Percentiles rank a stretch among this genome's conserved stretches.
Conservation (phyloP, 2,329 filamentous ascomycete genomes). For the Stemphylium beticola region DNA sequence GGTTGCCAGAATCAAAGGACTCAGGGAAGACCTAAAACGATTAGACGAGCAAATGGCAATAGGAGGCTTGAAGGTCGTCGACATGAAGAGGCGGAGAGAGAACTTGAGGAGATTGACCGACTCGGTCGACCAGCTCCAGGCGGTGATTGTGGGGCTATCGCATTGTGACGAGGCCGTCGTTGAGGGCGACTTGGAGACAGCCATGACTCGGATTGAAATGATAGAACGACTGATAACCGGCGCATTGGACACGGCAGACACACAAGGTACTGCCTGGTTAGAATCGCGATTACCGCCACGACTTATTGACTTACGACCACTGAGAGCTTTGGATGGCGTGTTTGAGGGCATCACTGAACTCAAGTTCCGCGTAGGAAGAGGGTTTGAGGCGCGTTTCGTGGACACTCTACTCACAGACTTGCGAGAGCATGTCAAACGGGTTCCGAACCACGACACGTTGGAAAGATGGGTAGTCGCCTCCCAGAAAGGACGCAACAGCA, state of each 20-base stretch:
- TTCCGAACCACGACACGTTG: slow-evolving; percentile 75
- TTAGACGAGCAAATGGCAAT: slow-evolving; percentile 88
- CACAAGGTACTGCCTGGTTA: slow-evolving; percentile 41
- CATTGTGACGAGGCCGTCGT: slow-evolving; percentile 83
- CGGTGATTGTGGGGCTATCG: slow-evolving; percentile 76
- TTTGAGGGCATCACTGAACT: slow-evolving; percentile 77
- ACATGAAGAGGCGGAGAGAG: slow-evolving; percentile 79
- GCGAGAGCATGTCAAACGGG: slow-evolving; percentile 76
- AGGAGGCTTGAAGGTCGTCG: slow-evolving; percentile 82
- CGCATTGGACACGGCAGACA: slow-evolving; percentile 56
- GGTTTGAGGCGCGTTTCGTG: slow-evolving; percentile 82
- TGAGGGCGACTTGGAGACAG: slow-evolving; percentile 79
- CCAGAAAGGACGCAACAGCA: slow-evolving; percentile 71
- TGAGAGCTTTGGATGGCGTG: slow-evolving; percentile 81
- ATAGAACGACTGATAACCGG: slow-evolving; percentile 84
- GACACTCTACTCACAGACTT: slow-evolving; percentile 79
- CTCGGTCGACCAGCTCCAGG: slow-evolving; percentile 81
- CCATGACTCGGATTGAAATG: slow-evolving; percentile 76
- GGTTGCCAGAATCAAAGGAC: slow-evolving; percentile 79
- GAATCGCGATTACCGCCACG: slow-evolving; percentile 46
- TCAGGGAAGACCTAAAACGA: slow-evolving; percentile 78
- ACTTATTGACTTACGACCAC: slow-evolving; percentile 73
- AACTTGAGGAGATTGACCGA: slow-evolving; percentile 84
- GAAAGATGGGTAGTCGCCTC: slow-evolving; percentile 84
- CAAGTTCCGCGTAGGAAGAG: slow-evolving; percentile 81